Conservation (phyloP, 1,284 basidiomycete species). For the Heliocybe sulcata region DNA sequence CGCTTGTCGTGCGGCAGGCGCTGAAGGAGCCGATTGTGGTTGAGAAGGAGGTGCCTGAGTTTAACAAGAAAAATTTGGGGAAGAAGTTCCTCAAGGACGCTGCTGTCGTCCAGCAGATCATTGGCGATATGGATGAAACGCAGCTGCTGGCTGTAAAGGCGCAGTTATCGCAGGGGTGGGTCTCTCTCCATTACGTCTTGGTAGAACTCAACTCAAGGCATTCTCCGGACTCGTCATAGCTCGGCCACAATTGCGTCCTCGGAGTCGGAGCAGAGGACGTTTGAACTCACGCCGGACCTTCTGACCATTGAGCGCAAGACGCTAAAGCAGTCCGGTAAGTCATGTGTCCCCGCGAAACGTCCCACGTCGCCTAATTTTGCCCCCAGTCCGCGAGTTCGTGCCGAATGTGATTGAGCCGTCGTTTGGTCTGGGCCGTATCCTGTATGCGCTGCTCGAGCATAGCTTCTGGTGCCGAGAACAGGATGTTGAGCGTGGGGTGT, state of each 20-base stretch:
- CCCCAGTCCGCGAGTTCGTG: conserved; percentile 91
- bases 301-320: conserved; percentile 81
- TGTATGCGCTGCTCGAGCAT: conserved; percentile 94
- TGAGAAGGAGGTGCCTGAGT: conserved; percentile 69
- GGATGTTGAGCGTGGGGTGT: conserved; percentile 81
- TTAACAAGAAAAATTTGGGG: conserved; percentile 87
- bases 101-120: conserved; percentile 61
- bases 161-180: conserved; percentile 73
- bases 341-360: not conserved
- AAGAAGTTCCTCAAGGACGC: conserved; percentile 89
- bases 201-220: conserved; percentile 4
- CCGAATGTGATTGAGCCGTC: conserved; percentile 99
- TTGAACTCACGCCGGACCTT: conserved; percentile 70
- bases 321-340: conserved; percentile 84
- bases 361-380: conserved; percentile 2
- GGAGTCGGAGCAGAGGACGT: conserved; percentile 64
- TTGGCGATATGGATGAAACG: conserved; percentile 67
- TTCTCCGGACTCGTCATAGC: conserved; percentile 21
- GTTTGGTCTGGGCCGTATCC: conserved; percentile 94
- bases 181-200: not conserved
- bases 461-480: conserved; percentile 93
- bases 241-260: conserved; percentile 39
- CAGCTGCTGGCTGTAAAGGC: conserved; percentile 65
- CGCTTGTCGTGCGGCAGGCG: conserved; percentile 78
- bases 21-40: conserved; percentile 76